Evolutionary conservation across 2,329 filamentous ascomycete genomes (phyloP), one percentile per base, ranked within the genome.

Genomic region (Epichloe sibirici): DNA sequence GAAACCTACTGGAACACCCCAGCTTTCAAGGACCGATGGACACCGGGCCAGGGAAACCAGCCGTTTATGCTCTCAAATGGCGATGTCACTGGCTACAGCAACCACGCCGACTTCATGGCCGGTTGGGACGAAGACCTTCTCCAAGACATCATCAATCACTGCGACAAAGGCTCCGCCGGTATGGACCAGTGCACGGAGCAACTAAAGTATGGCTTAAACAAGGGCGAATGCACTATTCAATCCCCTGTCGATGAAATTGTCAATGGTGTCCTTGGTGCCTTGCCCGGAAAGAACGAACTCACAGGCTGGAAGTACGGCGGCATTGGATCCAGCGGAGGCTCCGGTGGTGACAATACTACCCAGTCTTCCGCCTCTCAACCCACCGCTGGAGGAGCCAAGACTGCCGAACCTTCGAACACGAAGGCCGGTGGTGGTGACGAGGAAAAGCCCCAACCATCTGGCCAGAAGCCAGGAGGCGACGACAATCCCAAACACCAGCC

Each of bases 101-200:
- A 77, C 55, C 85, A 89, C 67, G 84, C 75, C 47, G 85, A 90
- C 66, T 89, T 90, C 69, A 67, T 86, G 57, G 80, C 85, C 56
- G 85, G 79, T 15, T 90, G 86, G 86, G 80, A 89, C 58, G 73
- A 78, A 56, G 65, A 71, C 31, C 74, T 76, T 45, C 79, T 88
- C 48, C 81, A 85, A 66, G 72, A 77, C 55, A 84, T 86, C 57
- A 81, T 88, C 58, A 74, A 85, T 62, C 78, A 72, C 49, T 88
- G 86, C 71, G 71, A 82, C 59, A 77, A 76, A 45, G 76, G 79
- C 48, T 75, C 75, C 53, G 57, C 63, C 6, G 79, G 79, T 48
- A 82, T 88, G 71, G 77, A 84, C 57, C 71, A 76, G 57, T 88
- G 83, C 70, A 73, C 76, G 5, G 73, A 75, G 71, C 52, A 43